Percentiles rank a stretch among this genome's conserved stretches.
phyloP scores from a whole-genome alignment of 176 grass and related monocot species.

The Tillandsia fasciculata region DNA sequence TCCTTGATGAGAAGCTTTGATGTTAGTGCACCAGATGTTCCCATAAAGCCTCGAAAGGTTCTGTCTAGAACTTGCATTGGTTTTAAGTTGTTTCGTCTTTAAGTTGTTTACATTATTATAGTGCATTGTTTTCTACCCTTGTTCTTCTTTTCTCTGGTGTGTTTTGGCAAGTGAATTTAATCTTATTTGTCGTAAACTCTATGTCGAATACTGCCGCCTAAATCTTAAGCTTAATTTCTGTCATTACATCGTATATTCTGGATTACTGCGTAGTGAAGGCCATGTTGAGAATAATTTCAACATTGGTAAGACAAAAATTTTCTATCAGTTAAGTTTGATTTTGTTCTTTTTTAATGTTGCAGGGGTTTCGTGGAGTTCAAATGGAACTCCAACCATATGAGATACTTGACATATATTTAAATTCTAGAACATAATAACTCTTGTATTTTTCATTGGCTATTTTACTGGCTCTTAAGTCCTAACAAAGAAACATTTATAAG shows the following conservation, averaged over 20 bases:
- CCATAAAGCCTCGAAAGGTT: constrained; percentile 85
- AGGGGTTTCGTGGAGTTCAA: no score
- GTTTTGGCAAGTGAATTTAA: no score
- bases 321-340: not conserved
- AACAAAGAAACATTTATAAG: not conserved
- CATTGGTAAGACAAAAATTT: not conserved
- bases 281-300: no score
- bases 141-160: no score
- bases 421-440: not conserved
- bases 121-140: no score
- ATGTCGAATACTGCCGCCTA: no score
- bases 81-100: not conserved
- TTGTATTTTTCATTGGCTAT: not conserved
- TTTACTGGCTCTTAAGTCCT: not conserved
- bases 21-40: constrained; percentile 46
- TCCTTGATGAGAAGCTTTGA: constrained; percentile 52
- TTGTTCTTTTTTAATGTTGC: not conserved
- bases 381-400: no score
- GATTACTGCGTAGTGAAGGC: no score
- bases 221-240: no score
- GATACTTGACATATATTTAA: not conserved
- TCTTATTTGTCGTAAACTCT: no score
- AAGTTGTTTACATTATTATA: not conserved
- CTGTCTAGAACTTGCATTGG: constrained; percentile 11
- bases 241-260: no score